A percentile compares a stretch with the other conserved stretches of the same genome.
Evolutionary conservation across 2,329 filamentous ascomycete genomes (phyloP).

Genomic region (Xylariaceae sp.): DNA sequence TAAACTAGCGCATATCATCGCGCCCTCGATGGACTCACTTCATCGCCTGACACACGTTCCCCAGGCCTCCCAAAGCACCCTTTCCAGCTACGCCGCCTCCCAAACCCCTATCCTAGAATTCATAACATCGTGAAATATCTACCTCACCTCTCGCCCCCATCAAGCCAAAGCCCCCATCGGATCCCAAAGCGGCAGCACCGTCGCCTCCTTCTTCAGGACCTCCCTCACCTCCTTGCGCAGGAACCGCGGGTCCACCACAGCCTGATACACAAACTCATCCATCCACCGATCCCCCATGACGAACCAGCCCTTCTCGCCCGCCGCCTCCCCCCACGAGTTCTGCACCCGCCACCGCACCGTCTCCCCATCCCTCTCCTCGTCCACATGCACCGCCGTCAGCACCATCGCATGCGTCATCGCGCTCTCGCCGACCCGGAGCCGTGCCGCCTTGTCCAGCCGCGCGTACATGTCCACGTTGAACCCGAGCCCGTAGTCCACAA

Average conservation of each 20-base stretch:
- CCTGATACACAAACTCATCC: constrained; percentile 81
- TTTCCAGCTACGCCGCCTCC: too few species aligned
- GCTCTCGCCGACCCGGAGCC: constrained; percentile 69
- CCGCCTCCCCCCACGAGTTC: constrained; percentile 73
- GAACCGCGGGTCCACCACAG: constrained; percentile 72
- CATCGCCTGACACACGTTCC: too few species aligned
- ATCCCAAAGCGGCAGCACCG: constrained; percentile 73
- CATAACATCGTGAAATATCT: too few species aligned
- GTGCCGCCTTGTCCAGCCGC: constrained; percentile 66
- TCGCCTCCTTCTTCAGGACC: constrained; percentile 65
- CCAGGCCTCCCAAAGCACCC: too few species aligned
- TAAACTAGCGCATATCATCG: too few species aligned
- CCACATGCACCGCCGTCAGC: constrained; percentile 75
- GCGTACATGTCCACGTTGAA: constrained; percentile 66
- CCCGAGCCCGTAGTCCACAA: constrained; percentile 79
- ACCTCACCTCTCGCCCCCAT: too few species aligned
- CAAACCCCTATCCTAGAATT: too few species aligned
- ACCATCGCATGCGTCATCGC: constrained; percentile 94
- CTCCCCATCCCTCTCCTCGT: constrained; percentile 53
- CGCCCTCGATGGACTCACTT: too few species aligned
- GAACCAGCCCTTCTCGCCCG: constrained; percentile 78
- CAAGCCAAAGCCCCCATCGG: constrained; percentile 72
- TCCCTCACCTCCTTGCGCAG: constrained; percentile 62
- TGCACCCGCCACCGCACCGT: constrained; percentile 79
- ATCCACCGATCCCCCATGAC: constrained; percentile 83